A percentile compares a stretch with the other conserved stretches of the same genome.
phyloP scores from a whole-genome alignment of 306 rosid genomes.

The Vigna nakashimae region DNA sequence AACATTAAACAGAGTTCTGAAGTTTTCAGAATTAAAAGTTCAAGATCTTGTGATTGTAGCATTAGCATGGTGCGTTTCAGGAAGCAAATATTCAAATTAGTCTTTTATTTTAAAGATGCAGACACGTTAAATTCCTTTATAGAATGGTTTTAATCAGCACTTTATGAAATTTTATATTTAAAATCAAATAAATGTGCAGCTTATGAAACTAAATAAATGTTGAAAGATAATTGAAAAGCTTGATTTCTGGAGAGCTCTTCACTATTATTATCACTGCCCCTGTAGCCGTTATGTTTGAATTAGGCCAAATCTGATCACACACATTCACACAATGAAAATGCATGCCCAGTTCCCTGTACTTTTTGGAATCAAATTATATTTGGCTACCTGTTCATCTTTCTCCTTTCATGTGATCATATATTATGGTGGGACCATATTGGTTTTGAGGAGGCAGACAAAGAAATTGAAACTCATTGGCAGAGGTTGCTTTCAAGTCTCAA shows the following conservation, averaged over 20 bases:
- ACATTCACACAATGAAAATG: neutral
- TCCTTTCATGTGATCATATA: slow-evolving; percentile 31
- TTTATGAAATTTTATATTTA: too few relatives aligned
- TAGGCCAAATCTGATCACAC: slow-evolving; percentile 8
- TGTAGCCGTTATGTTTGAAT: slow-evolving; percentile 35
- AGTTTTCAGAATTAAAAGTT: neutral
- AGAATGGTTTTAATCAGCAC: neutral
- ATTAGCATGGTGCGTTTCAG: neutral
- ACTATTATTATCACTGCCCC: neutral
- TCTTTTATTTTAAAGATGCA: neutral
- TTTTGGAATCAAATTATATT: slow-evolving; percentile 11
- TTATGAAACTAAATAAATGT: too few relatives aligned
- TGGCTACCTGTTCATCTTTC: neutral
- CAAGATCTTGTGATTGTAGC: neutral
- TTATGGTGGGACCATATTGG: slow-evolving; percentile 43
- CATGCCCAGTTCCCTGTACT: neutral
- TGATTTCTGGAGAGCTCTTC: neutral
- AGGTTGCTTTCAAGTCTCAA: slow-evolving; percentile 49
- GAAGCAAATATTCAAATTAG: neutral
- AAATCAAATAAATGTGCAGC: too few relatives aligned
- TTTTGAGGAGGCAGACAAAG: slow-evolving; percentile 47
- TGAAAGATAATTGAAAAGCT: neutral
- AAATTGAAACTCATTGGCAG: slow-evolving; percentile 36
- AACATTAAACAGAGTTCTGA: neutral
- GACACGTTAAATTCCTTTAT: neutral